Conservation (phyloP, 2,329 filamentous ascomycete species). For the Pseudogymnoascus sp. region DNA sequence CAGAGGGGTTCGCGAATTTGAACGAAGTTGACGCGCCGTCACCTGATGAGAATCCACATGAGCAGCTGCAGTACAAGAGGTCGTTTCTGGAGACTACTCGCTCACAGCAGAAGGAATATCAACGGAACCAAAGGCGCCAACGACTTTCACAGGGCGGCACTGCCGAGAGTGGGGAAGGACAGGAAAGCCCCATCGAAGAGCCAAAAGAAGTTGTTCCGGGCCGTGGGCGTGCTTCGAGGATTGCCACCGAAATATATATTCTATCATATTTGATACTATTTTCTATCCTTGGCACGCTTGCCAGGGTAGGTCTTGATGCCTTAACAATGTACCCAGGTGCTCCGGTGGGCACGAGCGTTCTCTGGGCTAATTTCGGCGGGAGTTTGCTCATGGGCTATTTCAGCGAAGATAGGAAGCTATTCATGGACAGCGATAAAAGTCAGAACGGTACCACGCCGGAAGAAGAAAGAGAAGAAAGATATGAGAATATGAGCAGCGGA, state of each 20-base stretch:
- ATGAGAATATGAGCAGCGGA: constrained; percentile 20
- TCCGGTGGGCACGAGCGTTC: constrained; percentile 62
- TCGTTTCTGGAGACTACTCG: constrained; percentile 14
- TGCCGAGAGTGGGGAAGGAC: background rate
- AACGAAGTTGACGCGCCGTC: constrained; percentile 14
- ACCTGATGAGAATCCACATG: constrained; percentile 14
- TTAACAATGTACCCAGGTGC: constrained; percentile 73
- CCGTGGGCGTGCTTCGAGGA: constrained; percentile 32
- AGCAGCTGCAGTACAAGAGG: constrained; percentile 13
- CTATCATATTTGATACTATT: constrained; percentile 80
- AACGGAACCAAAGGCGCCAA: background rate
- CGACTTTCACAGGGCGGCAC: background rate
- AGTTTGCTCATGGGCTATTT: constrained; percentile 81
- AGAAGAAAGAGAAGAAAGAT: constrained; percentile 29
- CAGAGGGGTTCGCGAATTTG: constrained; percentile 12
- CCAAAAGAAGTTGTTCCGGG: background rate
- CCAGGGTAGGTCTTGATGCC: constrained; percentile 70
- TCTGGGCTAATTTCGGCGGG: constrained; percentile 86
- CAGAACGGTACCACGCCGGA: constrained; percentile 27
- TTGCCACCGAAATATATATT: constrained; percentile 58
- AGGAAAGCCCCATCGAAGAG: background rate
- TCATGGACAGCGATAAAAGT: constrained; percentile 40
- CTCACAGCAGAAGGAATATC: constrained; percentile 10
- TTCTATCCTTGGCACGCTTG: constrained; percentile 74
- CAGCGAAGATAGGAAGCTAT: constrained; percentile 67